A percentile compares a stretch with the other conserved stretches of the same genome.
Conservation (phyloP, 768 basidiomycete species). For the Coprinopsis marcescibilis region DNA sequence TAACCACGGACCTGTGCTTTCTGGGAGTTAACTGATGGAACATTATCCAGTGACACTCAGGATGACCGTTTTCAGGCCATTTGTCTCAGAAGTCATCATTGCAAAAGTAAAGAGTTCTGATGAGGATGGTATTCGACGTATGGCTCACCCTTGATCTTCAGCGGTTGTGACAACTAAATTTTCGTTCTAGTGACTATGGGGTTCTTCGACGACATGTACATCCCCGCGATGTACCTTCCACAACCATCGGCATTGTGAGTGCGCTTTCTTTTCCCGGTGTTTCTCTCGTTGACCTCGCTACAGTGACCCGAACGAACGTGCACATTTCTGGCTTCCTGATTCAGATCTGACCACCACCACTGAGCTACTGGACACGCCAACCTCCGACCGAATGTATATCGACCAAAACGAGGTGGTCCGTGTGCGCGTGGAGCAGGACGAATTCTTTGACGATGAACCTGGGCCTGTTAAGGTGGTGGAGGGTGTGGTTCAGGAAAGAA, state of each 20-base stretch:
- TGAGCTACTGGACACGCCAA: conserved; percentile 65
- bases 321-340: conserved; percentile 78
- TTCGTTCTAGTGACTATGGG: conserved; percentile 65
- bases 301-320: conserved; percentile 78
- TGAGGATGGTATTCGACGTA: conserved; percentile 78
- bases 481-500: conserved; percentile 50
- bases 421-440: conserved; percentile 73
- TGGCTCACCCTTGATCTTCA: conserved; percentile 21
- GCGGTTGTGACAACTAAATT: not conserved
- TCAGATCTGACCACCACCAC: conserved; percentile 45
- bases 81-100: conserved; percentile 82
- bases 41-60: conserved; percentile 74
- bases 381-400: conserved; percentile 71
- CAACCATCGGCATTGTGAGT: conserved; percentile 75
- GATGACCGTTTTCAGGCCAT: conserved; percentile 88
- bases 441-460: conserved; percentile 83
- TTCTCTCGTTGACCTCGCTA: conserved; percentile 2
- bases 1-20: not conserved
- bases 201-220: conserved; percentile 93
- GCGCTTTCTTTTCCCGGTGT: not conserved
- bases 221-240: conserved; percentile 75
- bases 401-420: conserved; percentile 72
- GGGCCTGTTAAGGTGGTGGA: conserved; percentile 74
- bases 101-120: conserved; percentile 87
- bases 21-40: conserved; percentile 5